Evolutionary conservation across 106 monocot genomes (phyloP).

Genomic region (Hemerocallis citrina): DNA sequence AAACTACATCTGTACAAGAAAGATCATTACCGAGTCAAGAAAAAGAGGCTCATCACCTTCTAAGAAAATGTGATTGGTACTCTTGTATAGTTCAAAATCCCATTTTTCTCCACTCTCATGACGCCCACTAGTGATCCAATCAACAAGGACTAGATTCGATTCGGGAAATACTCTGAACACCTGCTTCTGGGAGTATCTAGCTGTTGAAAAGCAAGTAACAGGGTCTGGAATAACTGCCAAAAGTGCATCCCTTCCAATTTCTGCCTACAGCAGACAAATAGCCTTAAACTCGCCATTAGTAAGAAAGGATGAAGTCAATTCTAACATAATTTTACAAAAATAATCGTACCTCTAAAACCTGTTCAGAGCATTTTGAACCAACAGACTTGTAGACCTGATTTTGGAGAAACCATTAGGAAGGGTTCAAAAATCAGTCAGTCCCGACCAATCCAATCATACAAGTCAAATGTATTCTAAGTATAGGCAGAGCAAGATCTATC

Average conservation of each 20-base stretch:
- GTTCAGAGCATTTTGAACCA: constrained; percentile 65
- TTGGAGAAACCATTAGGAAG: background rate
- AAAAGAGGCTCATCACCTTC: constrained; percentile 61
- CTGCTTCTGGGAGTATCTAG: constrained; percentile 82
- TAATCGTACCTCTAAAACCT: constrained; percentile 66
- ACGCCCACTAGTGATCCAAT: constrained; percentile 97
- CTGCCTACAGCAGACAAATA: constrained; percentile 63
- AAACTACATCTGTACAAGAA: background rate
- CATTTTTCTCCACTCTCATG: constrained; percentile 93
- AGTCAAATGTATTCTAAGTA: background rate
- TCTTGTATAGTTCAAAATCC: constrained; percentile 80
- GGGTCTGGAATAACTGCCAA: constrained; percentile 91
- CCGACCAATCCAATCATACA: background rate
- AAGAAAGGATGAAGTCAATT: background rate
- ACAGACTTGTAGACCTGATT: constrained; percentile 84
- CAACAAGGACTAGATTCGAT: constrained; percentile 84
- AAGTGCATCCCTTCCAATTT: constrained; percentile 57
- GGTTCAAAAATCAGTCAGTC: background rate
- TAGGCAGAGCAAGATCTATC: too few relatives aligned
- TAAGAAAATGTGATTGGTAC: constrained; percentile 64
- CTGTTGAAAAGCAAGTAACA: constrained; percentile 88
- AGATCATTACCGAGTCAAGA: constrained; percentile 71
- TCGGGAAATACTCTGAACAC: constrained; percentile 44
- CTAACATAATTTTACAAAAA: background rate
- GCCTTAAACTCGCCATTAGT: background rate